These are phyloP conservation scores for Boletus reticuloceps DNA, from an alignment of 768 basidiomycete genomes.

Conservation along the genomic window DNA sequence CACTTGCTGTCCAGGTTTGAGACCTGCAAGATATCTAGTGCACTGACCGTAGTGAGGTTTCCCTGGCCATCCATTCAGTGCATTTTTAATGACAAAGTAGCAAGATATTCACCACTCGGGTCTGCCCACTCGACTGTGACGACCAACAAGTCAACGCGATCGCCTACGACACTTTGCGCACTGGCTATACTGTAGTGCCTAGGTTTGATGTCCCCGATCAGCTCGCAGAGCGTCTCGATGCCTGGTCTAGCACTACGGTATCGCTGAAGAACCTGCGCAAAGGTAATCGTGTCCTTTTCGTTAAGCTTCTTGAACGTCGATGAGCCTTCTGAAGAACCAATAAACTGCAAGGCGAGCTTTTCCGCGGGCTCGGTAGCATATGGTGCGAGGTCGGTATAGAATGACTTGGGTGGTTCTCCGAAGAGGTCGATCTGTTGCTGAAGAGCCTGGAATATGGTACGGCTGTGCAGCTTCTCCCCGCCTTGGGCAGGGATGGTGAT, in stretches of 20 bases:
- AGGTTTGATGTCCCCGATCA: constrained; percentile 94
- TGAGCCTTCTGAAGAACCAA: constrained; percentile 87
- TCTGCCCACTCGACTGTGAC: constrained; percentile 96
- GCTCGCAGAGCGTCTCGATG: constrained; percentile 81
- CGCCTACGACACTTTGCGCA: constrained; percentile 90
- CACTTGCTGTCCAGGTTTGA: constrained; percentile 86
- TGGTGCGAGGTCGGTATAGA: constrained; percentile 84
- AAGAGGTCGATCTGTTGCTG: constrained; percentile 98
- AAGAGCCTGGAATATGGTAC: constrained; percentile 92
- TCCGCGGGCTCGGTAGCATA: constrained; percentile 72
- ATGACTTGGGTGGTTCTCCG: constrained; percentile 93
- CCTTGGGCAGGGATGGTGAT: constrained; percentile 74
- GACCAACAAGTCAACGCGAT: constrained; percentile 91
- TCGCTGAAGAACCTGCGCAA: constrained; percentile 78
- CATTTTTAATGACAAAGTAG: background rate
- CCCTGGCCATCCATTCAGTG: constrained; percentile 44
- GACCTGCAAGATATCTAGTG: constrained; percentile 86
- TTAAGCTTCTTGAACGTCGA: constrained; percentile 93
- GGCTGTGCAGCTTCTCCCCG: constrained; percentile 76
- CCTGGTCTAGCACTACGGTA: constrained; percentile 79
- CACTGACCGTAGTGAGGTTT: constrained; percentile 86
- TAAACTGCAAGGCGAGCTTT: constrained; percentile 81
- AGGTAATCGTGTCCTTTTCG: constrained; percentile 93
- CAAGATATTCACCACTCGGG: constrained; percentile 60
- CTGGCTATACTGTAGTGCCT: constrained; percentile 98